Evolutionary conservation across 148 eudicot genomes (phyloP).

Genomic region (Rhododendron williamsianum): DNA sequence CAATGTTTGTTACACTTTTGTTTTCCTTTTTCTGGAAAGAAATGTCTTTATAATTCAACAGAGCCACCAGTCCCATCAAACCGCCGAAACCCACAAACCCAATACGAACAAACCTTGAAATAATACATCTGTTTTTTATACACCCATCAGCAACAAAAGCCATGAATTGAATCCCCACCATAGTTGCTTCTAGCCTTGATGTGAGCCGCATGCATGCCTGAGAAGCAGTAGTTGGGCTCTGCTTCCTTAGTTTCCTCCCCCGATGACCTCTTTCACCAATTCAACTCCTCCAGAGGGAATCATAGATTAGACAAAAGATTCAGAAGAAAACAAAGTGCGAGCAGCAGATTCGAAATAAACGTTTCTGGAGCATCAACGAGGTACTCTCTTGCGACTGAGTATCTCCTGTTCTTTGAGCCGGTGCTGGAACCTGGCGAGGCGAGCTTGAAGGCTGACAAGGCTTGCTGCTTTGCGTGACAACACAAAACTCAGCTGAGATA

Average conservation of each 20-base stretch:
- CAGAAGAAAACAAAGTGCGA: background rate
- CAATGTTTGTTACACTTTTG: background rate
- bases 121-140: constrained; percentile 2
- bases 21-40: background rate
- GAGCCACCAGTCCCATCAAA: background rate
- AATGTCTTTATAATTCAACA: background rate
- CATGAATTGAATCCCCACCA: background rate
- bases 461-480: constrained; percentile 97
- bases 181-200: background rate
- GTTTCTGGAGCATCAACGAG: constrained; percentile 30
- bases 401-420: constrained; percentile 97
- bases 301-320: background rate
- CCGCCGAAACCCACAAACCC: background rate
- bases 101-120: background rate
- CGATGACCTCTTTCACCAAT: background rate
- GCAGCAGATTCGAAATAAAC: too few species aligned
- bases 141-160: constrained; percentile 4
- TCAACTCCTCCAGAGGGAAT: background rate
- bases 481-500: constrained; percentile 83
- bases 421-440: constrained; percentile 94
- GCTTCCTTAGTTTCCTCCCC: background rate
- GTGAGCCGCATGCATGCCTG: background rate
- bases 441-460: constrained; percentile 93
- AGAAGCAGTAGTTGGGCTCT: background rate
- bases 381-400: constrained; percentile 81